Conservation (phyloP, 306 rosid genomes). For the Amphicarpaea edgeworthii region DNA sequence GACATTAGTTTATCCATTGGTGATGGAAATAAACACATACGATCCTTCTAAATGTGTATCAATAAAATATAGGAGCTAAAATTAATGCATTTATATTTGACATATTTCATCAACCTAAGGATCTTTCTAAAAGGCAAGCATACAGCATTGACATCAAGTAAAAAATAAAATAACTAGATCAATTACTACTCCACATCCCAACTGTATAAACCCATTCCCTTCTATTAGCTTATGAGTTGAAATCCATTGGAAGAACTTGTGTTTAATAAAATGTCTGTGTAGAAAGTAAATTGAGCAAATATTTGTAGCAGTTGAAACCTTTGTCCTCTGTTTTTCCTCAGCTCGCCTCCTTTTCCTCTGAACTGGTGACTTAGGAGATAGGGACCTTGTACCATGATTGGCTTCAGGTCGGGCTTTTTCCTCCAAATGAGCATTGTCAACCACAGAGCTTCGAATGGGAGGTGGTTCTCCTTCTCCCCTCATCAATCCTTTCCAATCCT, state of each 20-base stretch:
- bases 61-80: neutral
- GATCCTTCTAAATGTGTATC: neutral
- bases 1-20: neutral
- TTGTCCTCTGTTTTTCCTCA: constrained; percentile 64
- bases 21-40: constrained; percentile 19
- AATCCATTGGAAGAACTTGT: neutral
- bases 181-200: constrained; percentile 8
- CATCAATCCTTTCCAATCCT: constrained; percentile 82
- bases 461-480: constrained; percentile 73
- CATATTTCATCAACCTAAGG: constrained; percentile 5
- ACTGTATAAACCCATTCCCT: constrained; percentile 11
- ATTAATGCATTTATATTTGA: constrained; percentile 1
- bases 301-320: constrained; percentile 58
- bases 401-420: constrained; percentile 49
- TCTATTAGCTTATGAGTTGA: neutral
- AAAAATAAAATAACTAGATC: constrained; percentile 15
- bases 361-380: constrained; percentile 54
- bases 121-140: constrained; percentile 20
- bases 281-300: constrained; percentile 28
- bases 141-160: neutral
- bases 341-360: constrained; percentile 74
- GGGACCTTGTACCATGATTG: constrained; percentile 59
- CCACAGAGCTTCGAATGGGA: constrained; percentile 65
- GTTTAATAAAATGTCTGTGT: neutral
- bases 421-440: constrained; percentile 52